These are phyloP conservation scores for Coffea humblotiana DNA, from an alignment of 305 asterid genomes.

Conservation along the genomic window DNA sequence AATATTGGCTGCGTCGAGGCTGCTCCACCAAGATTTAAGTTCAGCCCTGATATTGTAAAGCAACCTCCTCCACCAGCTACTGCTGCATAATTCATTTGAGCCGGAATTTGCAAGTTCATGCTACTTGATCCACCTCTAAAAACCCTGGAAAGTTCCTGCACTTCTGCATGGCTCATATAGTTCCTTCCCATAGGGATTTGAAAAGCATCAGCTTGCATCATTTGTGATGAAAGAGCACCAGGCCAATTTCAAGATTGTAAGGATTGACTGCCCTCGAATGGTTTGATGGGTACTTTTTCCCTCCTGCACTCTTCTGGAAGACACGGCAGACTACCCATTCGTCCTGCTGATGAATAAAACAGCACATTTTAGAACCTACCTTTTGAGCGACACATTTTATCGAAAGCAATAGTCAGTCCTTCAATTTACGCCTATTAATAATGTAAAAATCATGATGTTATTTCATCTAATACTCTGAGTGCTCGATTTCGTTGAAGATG, in stretches of 20 bases:
- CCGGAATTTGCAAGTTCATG: conserved; percentile 48
- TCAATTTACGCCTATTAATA: no score
- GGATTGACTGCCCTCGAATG: conserved; percentile 55
- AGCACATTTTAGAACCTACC: background rate
- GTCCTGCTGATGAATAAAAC: conserved; percentile 58
- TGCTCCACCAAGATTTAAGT: conserved; percentile 61
- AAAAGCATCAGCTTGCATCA: conserved; percentile 38
- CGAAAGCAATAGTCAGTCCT: no score
- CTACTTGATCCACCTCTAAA: conserved; percentile 33
- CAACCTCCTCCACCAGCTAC: conserved; percentile 27
- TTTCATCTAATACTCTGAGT: no score
- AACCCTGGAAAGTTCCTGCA: conserved; percentile 56
- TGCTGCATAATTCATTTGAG: conserved; percentile 43
- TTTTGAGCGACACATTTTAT: no score
- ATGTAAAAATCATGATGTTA: no score
- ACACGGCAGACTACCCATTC: conserved; percentile 98
- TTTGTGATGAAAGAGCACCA: conserved; percentile 45
- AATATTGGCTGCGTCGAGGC: conserved; percentile 40
- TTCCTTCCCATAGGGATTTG: conserved; percentile 46
- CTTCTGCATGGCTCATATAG: conserved; percentile 55
- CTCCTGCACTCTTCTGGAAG: conserved; percentile 76
- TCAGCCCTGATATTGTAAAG: conserved; percentile 76
- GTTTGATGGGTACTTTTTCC: conserved; percentile 68
- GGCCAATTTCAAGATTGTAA: conserved; percentile 39
- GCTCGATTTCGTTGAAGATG: background rate